Conservation (phyloP, 116 monocot genomes). For the Zostera marina region DNA sequence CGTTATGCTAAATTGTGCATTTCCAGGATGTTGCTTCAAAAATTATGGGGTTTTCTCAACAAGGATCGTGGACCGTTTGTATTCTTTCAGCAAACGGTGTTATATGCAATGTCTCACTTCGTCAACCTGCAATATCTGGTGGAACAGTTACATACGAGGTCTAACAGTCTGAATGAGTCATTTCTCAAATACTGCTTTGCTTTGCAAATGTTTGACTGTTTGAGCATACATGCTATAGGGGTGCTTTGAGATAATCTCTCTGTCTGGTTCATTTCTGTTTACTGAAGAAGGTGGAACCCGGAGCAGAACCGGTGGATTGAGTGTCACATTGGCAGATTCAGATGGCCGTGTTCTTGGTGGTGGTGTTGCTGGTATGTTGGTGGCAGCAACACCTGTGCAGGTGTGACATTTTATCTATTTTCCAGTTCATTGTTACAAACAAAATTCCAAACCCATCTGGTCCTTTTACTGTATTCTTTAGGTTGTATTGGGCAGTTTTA, state of each 20-base stretch:
- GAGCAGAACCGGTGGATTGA: constrained; percentile 66
- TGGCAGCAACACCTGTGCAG: constrained; percentile 77
- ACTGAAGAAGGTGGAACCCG: constrained; percentile 47
- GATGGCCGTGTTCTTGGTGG: constrained; percentile 87
- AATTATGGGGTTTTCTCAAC: constrained; percentile 27
- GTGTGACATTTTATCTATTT: constrained; percentile 8
- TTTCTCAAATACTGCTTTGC: background rate
- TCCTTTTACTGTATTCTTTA: background rate
- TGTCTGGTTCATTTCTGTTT: constrained; percentile 70
- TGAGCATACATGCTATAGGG: constrained; percentile 28
- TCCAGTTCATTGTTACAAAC: background rate
- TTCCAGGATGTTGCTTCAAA: constrained; percentile 22
- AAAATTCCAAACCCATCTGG: background rate
- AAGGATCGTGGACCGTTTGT: constrained; percentile 11
- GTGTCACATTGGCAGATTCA: constrained; percentile 59
- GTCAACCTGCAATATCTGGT: constrained; percentile 14
- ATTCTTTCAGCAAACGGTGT: constrained; percentile 18
- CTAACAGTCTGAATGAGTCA: background rate
- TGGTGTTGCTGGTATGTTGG: constrained; percentile 63
- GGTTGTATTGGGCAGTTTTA: constrained; percentile 80
- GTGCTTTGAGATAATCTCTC: constrained; percentile 70
- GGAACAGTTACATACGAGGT: constrained; percentile 19
- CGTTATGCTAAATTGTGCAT: background rate
- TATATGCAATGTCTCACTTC: constrained; percentile 19
- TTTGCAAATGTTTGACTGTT: too few species aligned